Evolutionary conservation across 768 basidiomycete species (phyloP).

Genomic region (Russula olivacea): DNA sequence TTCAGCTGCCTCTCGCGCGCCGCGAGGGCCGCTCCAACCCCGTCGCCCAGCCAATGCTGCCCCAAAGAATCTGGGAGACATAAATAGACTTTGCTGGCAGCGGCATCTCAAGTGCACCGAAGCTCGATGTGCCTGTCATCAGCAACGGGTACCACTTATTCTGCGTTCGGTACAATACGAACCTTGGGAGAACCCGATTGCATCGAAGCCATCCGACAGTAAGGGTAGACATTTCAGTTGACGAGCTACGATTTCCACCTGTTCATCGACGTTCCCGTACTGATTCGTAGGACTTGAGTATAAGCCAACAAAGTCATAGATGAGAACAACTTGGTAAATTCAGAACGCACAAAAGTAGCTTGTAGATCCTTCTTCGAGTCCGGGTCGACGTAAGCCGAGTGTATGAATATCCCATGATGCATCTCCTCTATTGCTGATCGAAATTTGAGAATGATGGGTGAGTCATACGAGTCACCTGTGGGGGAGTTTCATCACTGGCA

Average conservation of each 20-base stretch:
- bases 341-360: constrained; percentile 64
- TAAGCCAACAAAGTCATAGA: not conserved
- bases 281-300: constrained; percentile 29
- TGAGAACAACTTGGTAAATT: not conserved
- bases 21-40: constrained; percentile 82
- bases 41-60: constrained; percentile 86
- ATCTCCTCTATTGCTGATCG: constrained; percentile 49
- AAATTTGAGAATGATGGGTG: constrained; percentile 68
- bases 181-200: constrained; percentile 86
- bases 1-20: constrained; percentile 52
- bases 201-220: constrained; percentile 69
- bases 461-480: constrained; percentile 66
- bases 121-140: constrained; percentile 76
- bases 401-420: constrained; percentile 71
- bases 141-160: not conserved
- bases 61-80: constrained; percentile 80
- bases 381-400: constrained; percentile 63
- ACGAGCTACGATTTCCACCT: constrained; percentile 55
- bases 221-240: constrained; percentile 63
- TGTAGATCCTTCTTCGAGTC: constrained; percentile 56
- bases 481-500: not conserved
- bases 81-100: constrained; percentile 65
- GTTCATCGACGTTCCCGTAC: constrained; percentile 76
- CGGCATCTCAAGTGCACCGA: constrained; percentile 78
- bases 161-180: constrained; percentile 1